These are phyloP conservation scores for Lachnellula subtilissima DNA, from an alignment of 2,329 filamentous ascomycete genomes.

Conservation along the genomic window DNA sequence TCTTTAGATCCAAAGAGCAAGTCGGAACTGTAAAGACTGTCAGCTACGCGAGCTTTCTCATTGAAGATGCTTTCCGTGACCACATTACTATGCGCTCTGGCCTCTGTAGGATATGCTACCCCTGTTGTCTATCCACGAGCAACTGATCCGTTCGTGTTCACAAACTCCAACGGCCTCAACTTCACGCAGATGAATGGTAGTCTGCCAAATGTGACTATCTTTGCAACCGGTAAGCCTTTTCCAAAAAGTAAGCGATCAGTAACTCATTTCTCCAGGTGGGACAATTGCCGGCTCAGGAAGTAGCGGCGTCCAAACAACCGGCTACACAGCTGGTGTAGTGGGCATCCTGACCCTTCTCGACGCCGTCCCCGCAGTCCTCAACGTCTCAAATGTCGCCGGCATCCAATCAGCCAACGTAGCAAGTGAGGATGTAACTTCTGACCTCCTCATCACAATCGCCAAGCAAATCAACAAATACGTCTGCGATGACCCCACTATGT, in stretches of 20 bases:
- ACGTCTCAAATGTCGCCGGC: slow-evolving; percentile 50
- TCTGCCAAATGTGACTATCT: slow-evolving; percentile 23
- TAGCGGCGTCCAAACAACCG: slow-evolving; percentile 47
- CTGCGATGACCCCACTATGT: slow-evolving; percentile 30
- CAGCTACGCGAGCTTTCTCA: not conserved
- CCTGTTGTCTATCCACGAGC: slow-evolving; percentile 15
- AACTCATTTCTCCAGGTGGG: slow-evolving; percentile 42
- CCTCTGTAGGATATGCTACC: slow-evolving; percentile 13
- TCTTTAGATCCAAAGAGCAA: too few species aligned
- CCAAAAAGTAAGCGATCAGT: slow-evolving; percentile 15
- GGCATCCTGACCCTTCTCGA: slow-evolving; percentile 41
- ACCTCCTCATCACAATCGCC: slow-evolving; percentile 44
- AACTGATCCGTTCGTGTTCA: slow-evolving; percentile 20
- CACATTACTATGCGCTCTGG: slow-evolving; percentile 5
- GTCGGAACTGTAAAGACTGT: too few species aligned
- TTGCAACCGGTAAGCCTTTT: slow-evolving; percentile 19
- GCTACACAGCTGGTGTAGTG: slow-evolving; percentile 44
- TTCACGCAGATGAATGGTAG: slow-evolving; percentile 24
- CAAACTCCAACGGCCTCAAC: slow-evolving; percentile 24
- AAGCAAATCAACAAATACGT: slow-evolving; percentile 43
- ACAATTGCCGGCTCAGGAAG: slow-evolving; percentile 52
- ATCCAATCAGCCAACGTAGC: slow-evolving; percentile 48
- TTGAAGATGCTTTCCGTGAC: slow-evolving; percentile 2
- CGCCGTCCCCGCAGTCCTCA: slow-evolving; percentile 50
- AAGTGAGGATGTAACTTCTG: slow-evolving; percentile 44